Percentiles rank a stretch among this genome's conserved stretches.
phyloP scores from a whole-genome alignment of 495 filamentous ascomycete genomes.

The Aspergillus haitiensis region DNA sequence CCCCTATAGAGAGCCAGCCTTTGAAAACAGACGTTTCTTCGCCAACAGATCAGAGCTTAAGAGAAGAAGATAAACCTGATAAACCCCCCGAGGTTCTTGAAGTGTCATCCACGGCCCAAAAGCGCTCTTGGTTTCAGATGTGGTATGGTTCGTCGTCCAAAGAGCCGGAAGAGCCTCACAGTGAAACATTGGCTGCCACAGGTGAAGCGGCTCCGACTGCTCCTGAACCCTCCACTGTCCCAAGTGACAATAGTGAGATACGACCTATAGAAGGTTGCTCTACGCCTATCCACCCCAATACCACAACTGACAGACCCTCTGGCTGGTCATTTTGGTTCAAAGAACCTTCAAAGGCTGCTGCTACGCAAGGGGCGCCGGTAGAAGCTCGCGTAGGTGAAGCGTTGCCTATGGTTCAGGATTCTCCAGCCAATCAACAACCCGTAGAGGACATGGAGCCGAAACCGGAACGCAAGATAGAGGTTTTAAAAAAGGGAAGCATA shows the following conservation, averaged over 20 bases:
- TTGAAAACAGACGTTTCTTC: slow-evolving; percentile 23
- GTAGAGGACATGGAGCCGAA: slow-evolving; percentile 25
- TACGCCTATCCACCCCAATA: slow-evolving; percentile 28
- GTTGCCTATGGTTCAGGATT: slow-evolving; percentile 55
- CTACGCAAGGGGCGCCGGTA: slow-evolving; percentile 31
- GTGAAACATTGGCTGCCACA: slow-evolving; percentile 26
- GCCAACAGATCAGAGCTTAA: slow-evolving; percentile 20
- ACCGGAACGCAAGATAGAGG: slow-evolving; percentile 38
- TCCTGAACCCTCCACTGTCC: slow-evolving; percentile 18
- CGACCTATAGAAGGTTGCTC: slow-evolving; percentile 22
- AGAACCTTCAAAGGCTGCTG: slow-evolving; percentile 52
- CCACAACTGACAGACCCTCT: slow-evolving; percentile 51
- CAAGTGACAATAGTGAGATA: slow-evolving; percentile 22
- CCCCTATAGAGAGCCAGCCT: slow-evolving; percentile 18
- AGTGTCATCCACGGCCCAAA: slow-evolving; percentile 28
- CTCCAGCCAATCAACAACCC: slow-evolving; percentile 15
- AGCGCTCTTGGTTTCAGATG: slow-evolving; percentile 51
- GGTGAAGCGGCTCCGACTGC: slow-evolving; percentile 27
- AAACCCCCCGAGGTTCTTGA: slow-evolving; percentile 26
- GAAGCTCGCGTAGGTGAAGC: slow-evolving; percentile 63
- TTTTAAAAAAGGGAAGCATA: slow-evolving; percentile 45
- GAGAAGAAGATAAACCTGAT: slow-evolving; percentile 24
- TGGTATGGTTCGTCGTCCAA: slow-evolving; percentile 43
- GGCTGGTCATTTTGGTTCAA: slow-evolving; percentile 88
- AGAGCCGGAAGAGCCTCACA: slow-evolving; percentile 27